Conservation (phyloP, 192 early-diverging fungal species). For the Phlyctochytrium bullatum region DNA sequence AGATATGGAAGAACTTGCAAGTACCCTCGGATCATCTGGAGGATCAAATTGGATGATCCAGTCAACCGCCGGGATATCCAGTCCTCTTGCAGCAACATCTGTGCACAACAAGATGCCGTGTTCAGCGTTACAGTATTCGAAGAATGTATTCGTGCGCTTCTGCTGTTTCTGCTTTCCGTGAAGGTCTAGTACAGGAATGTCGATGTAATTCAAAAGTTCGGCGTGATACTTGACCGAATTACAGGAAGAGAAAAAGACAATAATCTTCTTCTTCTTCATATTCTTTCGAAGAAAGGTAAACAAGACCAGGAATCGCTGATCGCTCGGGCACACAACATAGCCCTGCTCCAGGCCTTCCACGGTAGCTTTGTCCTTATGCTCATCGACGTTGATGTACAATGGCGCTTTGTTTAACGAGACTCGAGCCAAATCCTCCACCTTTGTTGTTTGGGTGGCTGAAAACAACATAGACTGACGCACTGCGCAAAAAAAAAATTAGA, state of each 20-base stretch:
- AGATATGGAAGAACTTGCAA: neutral
- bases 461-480: conserved; percentile 98
- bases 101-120: conserved; percentile 93
- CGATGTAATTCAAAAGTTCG: conserved; percentile 98
- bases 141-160: conserved; percentile 98
- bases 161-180: conserved; percentile 98
- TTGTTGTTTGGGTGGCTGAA: conserved; percentile 98
- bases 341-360: conserved; percentile 96
- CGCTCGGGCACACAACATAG: conserved; percentile 91
- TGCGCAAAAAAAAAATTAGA: conserved; percentile 22
- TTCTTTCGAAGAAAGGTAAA: conserved; percentile 99
- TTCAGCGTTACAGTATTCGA: conserved; percentile 96
- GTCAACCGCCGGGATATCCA: conserved; percentile 97
- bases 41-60: conserved; percentile 99
- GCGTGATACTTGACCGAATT: conserved; percentile 98
- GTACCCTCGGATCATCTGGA: conserved; percentile 93
- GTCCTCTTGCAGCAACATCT: conserved; percentile 95
- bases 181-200: conserved; percentile 96
- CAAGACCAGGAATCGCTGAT: conserved; percentile 91
- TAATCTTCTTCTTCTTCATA: conserved; percentile 98
- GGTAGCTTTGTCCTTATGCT: conserved; percentile 91
- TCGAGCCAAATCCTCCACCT: conserved; percentile 95
- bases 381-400: conserved; percentile 98
- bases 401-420: conserved; percentile 97
- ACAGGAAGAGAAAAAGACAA: conserved; percentile 98